These are phyloP conservation scores for Boletus eberwhitei DNA, from an alignment of 768 basidiomycete genomes.

Conservation along the genomic window DNA sequence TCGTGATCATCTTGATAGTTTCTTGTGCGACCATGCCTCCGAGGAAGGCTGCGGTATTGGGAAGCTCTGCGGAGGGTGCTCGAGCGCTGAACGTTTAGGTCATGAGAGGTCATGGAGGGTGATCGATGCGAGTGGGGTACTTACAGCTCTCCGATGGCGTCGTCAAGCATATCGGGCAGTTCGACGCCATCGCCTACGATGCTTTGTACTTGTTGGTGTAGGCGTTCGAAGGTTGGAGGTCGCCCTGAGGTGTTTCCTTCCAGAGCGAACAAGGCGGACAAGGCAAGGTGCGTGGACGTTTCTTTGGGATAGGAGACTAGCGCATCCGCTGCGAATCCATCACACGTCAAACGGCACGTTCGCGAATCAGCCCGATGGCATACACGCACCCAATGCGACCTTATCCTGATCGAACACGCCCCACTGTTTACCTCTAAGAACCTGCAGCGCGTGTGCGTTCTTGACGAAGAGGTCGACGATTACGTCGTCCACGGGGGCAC, in stretches of 20 bases:
- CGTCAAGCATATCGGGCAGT: slow-evolving; percentile 53
- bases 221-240: slow-evolving; percentile 45
- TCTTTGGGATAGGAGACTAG: slow-evolving; percentile 48
- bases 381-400: slow-evolving; percentile 43
- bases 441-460: slow-evolving; percentile 71
- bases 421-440: slow-evolving; percentile 63
- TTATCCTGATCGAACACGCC: slow-evolving; percentile 52
- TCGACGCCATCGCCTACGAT: slow-evolving; percentile 48
- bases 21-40: slow-evolving; percentile 96
- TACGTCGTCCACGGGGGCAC: slow-evolving; percentile 44
- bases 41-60: slow-evolving; percentile 89
- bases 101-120: not conserved
- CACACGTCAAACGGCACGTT: not conserved
- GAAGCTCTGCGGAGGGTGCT: slow-evolving; percentile 79
- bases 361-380: not conserved
- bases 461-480: slow-evolving; percentile 72
- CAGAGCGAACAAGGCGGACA: slow-evolving; percentile 54
- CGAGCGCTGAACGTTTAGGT: slow-evolving; percentile 56
- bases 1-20: slow-evolving; percentile 94
- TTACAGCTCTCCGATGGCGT: slow-evolving; percentile 77
- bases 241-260: slow-evolving; percentile 28
- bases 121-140: slow-evolving; percentile 27
- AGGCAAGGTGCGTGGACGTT: slow-evolving; percentile 65
- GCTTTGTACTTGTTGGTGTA: slow-evolving; percentile 48
- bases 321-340: slow-evolving; percentile 36